phyloP scores from a whole-genome alignment of 495 filamentous ascomycete genomes.

The Gamarada debralockiae region DNA sequence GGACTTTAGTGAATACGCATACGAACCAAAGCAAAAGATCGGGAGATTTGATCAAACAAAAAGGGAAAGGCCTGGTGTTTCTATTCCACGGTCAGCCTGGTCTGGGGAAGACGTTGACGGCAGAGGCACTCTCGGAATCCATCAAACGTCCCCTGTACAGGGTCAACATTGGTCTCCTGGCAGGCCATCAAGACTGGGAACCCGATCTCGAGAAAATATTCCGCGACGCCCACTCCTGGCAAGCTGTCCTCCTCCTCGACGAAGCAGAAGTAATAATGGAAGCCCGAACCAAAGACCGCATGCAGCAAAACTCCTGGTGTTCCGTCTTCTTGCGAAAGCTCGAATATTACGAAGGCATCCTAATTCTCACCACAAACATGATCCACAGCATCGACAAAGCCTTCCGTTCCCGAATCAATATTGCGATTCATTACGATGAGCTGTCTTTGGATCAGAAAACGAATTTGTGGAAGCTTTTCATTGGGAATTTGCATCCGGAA shows the following conservation, averaged over 20 bases:
- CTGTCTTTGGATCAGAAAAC: constrained; percentile 22
- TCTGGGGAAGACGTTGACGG: constrained; percentile 45
- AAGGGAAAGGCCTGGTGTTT: constrained; percentile 46
- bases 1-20: constrained; percentile 6
- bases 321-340: constrained; percentile 49
- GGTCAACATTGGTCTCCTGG: constrained; percentile 2
- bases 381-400: constrained; percentile 50
- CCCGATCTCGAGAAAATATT: constrained; percentile 11
- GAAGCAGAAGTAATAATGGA: constrained; percentile 55
- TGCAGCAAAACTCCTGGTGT: constrained; percentile 44
- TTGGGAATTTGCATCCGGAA: background rate
- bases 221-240: constrained; percentile 9
- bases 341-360: constrained; percentile 55
- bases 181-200: background rate
- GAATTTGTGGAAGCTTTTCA: constrained; percentile 5
- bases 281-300: constrained; percentile 9
- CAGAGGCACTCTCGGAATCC: constrained; percentile 16
- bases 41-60: constrained; percentile 18
- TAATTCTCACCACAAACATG: constrained; percentile 55
- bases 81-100: constrained; percentile 51
- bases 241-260: constrained; percentile 43
- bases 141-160: constrained; percentile 14
- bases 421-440: constrained; percentile 36
- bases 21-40: constrained; percentile 3
- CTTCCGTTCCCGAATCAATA: constrained; percentile 32